Evolutionary conservation across 108 stramenopile genomes (phyloP).

Genomic region (Parmales sp.): DNA sequence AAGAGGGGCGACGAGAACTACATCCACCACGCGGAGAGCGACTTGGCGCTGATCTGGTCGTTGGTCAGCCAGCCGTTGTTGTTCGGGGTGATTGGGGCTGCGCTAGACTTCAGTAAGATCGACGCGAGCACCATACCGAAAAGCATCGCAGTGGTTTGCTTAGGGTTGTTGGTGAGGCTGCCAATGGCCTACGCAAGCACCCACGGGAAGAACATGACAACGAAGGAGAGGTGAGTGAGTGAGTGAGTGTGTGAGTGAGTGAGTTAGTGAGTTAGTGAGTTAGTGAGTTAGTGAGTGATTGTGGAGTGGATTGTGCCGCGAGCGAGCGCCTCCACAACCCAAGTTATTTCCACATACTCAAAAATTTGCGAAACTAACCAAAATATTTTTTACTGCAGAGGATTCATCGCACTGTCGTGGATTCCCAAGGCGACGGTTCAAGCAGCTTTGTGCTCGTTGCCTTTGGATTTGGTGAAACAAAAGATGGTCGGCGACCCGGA

Average conservation of each 20-base stretch:
- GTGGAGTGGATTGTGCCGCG: too few species aligned
- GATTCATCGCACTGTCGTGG: slow-evolving; percentile 35
- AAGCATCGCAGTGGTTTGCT: slow-evolving; percentile 14
- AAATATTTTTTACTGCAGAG: too few species aligned
- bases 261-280: too few species aligned
- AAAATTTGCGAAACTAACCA: too few species aligned
- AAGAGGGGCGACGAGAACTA: slow-evolving; percentile 14
- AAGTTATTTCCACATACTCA: too few species aligned
- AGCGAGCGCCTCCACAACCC: too few species aligned
- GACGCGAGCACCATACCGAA: slow-evolving; percentile 5
- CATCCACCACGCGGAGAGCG: slow-evolving; percentile 12
- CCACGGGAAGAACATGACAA: slow-evolving; percentile 8
- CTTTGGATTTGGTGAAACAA: slow-evolving; percentile 21
- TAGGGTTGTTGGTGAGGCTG: slow-evolving; percentile 18
- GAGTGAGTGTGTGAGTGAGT: too few species aligned
- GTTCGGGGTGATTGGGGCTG: slow-evolving; percentile 34
- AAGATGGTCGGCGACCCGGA: neutral
- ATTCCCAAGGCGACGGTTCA: slow-evolving; percentile 45
- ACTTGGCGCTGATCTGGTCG: slow-evolving; percentile 26
- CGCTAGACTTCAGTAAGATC: slow-evolving; percentile 20
- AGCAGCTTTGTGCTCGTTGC: slow-evolving; percentile 32
- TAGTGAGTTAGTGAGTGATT: too few species aligned
- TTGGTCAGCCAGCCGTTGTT: slow-evolving; percentile 28
- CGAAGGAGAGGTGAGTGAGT: slow-evolving; percentile 21
- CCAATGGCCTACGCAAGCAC: slow-evolving; percentile 12